Percentiles rank a stretch among this genome's conserved stretches.
Conservation (phyloP, 1,139 yeast genomes). For the Yamadazyma oceani region DNA sequence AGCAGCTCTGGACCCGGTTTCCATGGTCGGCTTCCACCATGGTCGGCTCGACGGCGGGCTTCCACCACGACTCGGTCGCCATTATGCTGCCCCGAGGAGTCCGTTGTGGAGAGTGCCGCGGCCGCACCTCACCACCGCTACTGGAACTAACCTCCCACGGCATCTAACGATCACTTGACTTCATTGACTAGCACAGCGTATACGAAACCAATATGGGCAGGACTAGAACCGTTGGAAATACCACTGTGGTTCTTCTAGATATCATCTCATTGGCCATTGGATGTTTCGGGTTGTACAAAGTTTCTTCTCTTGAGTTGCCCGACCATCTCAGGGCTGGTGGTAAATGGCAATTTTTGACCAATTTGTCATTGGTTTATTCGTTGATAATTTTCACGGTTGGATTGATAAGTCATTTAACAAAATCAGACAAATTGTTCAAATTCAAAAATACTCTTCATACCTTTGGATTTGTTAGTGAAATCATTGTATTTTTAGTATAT, state of each 20-base stretch:
- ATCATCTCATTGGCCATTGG: slow-evolving; percentile 31
- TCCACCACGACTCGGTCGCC: too few relatives aligned
- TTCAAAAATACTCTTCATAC: slow-evolving; percentile 47
- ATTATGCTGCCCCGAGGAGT: too few relatives aligned
- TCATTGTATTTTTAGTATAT: slow-evolving; percentile 59
- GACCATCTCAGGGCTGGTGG: slow-evolving; percentile 53
- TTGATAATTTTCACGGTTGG: slow-evolving; percentile 44
- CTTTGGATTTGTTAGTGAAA: slow-evolving; percentile 55
- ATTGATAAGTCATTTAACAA: slow-evolving; percentile 35
- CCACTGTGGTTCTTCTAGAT: slow-evolving; percentile 24
- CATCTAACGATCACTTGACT: too few relatives aligned
- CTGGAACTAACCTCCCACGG: too few relatives aligned
- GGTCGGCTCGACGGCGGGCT: too few relatives aligned
- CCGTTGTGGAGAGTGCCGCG: too few relatives aligned
- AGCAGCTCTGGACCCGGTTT: too few relatives aligned
- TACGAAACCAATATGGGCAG: background rate
- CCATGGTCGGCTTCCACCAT: too few relatives aligned
- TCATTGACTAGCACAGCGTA: too few relatives aligned
- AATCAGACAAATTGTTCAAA: slow-evolving; percentile 22
- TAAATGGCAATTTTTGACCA: slow-evolving; percentile 68
- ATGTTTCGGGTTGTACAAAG: slow-evolving; percentile 25
- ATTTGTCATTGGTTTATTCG: slow-evolving; percentile 52
- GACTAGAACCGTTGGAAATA: slow-evolving; percentile 34
- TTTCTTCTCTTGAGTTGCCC: slow-evolving; percentile 33
- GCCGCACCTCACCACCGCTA: too few relatives aligned